Evolutionary conservation across 495 filamentous ascomycete species (phyloP), one percentile per base, ranked within the genome.

Genomic region (Neurospora tetraspora): DNA sequence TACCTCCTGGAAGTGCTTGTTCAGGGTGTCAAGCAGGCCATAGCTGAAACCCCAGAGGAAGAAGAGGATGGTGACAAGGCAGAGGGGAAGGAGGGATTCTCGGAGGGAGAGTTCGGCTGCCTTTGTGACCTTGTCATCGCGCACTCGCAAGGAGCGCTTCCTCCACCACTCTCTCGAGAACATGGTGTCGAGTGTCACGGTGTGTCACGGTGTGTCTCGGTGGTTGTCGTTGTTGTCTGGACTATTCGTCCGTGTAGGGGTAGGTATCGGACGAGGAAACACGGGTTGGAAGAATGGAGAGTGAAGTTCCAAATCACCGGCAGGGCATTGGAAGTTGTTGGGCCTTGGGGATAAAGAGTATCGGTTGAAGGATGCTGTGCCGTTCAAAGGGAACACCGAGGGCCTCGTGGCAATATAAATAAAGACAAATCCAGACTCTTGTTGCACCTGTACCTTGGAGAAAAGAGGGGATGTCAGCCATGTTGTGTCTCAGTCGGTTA

Each of bases 11-110:
- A 79, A 79, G 71, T 79, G 77, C 72, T 79, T 79, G 74, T 79
- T 79, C 31, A 79, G 72, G 11, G 76, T 77, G 31, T 79, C 77
- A 31, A 97, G 86, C 45, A 97, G 87, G 31, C 93, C 93, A 78
- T 96, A 95, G 0, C 91, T 90, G 76, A 97, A 94, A 0, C 94
- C 93, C 93, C 92, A 95, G 5, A 96, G 83, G 76, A 97, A 92
- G 80, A 96, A 96, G 2, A 97, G 83, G 59, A 93, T 85, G 20
- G 92, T 94, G 73, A 93, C 91, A 31, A 93, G 82, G 31, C 78
- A 78, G 72, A 85, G 82, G 68, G 86, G 86, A 69, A 80, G 83
- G 72, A 87, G 79, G 4, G 82, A 83, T 59, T 86, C 82, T 34
- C 88, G 81, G 27, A 91, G 77, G 11, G 89, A 91, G 39, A 91